These are phyloP conservation scores for Eryngium alpinum DNA, from an alignment of 140 eudicot genomes.

Conservation along the genomic window DNA sequence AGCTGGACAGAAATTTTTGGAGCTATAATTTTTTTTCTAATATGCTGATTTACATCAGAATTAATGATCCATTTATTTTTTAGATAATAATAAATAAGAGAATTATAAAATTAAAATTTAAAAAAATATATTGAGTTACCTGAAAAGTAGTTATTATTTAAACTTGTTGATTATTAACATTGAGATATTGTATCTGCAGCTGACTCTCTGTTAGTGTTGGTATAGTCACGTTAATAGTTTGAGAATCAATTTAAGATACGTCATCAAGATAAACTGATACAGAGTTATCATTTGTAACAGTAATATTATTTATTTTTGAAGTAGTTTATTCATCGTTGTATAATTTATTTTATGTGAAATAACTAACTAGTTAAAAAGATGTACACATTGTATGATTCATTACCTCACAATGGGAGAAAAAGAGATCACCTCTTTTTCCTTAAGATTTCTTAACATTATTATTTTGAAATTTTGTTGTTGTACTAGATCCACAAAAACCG, in stretches of 20 bases:
- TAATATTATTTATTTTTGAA: no score
- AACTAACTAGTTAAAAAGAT: not conserved
- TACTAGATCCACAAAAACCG: no score
- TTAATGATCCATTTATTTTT: constrained; percentile 3
- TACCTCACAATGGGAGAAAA: not conserved
- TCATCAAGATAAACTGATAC: not conserved
- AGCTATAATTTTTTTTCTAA: no score
- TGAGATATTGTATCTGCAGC: not conserved
- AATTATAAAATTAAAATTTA: not conserved
- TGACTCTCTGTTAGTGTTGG: not conserved
- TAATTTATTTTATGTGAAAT: not conserved
- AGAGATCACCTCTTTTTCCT: not conserved
- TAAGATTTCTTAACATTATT: not conserved
- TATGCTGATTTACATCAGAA: no score
- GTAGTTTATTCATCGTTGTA: not conserved
- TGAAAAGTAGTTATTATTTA: not conserved
- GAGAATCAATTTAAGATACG: not conserved
- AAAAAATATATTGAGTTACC: not conserved
- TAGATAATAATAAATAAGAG: not conserved
- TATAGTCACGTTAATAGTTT: not conserved
- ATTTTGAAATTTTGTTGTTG: not conserved
- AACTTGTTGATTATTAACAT: no score
- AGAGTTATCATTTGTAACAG: not conserved
- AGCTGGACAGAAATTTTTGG: not conserved
- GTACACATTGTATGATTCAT: not conserved